These are phyloP conservation scores for Striga asiatica DNA, from an alignment of 257 asterid genomes.

Conservation along the genomic window DNA sequence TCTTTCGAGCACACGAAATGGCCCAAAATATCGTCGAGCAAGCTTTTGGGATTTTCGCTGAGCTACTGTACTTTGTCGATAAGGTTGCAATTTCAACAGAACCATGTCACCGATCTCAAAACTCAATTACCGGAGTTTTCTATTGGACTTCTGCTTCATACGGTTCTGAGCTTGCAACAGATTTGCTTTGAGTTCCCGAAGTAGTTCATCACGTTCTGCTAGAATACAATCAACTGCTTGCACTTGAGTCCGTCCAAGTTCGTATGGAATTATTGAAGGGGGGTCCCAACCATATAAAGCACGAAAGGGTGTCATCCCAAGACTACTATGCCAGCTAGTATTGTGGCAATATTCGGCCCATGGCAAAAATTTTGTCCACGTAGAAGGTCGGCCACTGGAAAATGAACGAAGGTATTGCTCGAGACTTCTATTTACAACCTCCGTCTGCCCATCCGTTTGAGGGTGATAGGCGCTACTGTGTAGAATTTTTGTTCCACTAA, in stretches of 20 bases:
- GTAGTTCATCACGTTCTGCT: not conserved
- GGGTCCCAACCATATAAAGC: not conserved
- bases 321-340: not conserved
- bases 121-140: too few relatives aligned
- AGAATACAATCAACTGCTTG: not conserved
- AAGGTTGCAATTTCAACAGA: not conserved
- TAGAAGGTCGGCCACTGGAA: not conserved
- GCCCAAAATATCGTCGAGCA: not conserved
- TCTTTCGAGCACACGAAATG: not conserved
- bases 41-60: not conserved
- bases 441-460: too few relatives aligned
- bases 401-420: not conserved
- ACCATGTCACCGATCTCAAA: too few relatives aligned
- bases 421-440: not conserved
- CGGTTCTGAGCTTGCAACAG: not conserved
- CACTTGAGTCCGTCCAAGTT: not conserved
- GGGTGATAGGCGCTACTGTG: not conserved
- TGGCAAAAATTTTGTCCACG: not conserved
- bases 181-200: not conserved
- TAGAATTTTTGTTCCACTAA: not conserved
- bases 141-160: too few relatives aligned
- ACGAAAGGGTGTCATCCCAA: not conserved
- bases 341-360: conserved; percentile 4
- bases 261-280: not conserved
- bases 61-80: not conserved